Conservation (phyloP, 129 eudicot species). For the Smallanthus sonchifolius region DNA sequence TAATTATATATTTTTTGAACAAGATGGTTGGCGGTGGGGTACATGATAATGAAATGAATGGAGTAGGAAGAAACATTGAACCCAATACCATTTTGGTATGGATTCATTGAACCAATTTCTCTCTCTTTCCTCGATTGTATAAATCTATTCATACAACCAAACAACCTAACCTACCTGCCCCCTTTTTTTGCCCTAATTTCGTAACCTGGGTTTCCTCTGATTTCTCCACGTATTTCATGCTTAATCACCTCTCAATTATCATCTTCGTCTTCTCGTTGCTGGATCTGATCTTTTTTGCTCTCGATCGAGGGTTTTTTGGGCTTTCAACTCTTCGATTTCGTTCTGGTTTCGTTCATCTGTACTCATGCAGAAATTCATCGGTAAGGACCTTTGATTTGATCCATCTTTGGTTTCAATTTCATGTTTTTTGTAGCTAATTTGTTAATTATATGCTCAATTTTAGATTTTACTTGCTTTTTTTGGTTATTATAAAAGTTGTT, state of each 20-base stretch:
- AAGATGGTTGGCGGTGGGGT: constrained; percentile 25
- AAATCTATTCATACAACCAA: constrained; percentile 15
- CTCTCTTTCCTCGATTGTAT: constrained; percentile 23
- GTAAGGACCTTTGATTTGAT: constrained; percentile 24
- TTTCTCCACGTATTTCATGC: constrained; percentile 38
- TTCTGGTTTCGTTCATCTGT: constrained; percentile 18
- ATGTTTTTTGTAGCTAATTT: background rate
- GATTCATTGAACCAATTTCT: constrained; percentile 56
- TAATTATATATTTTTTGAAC: background rate
- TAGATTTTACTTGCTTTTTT: background rate
- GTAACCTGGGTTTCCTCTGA: constrained; percentile 45
- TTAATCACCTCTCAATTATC: constrained; percentile 12
- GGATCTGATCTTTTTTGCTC: constrained; percentile 59
- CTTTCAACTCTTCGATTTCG: constrained; percentile 30
- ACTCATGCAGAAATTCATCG: constrained; percentile 71
- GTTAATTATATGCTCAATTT: background rate
- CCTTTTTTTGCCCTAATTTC: constrained; percentile 67
- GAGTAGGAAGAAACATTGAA: constrained; percentile 53
- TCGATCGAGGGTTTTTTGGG: constrained; percentile 56
- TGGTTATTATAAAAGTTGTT: background rate
- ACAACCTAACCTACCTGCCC: constrained; percentile 5
- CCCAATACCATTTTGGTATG: constrained; percentile 5
- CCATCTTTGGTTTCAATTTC: background rate
- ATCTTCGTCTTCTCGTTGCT: constrained; percentile 18
- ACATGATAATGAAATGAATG: constrained; percentile 17